These are phyloP conservation scores for Solanum etuberosum DNA, from an alignment of 257 asterid species.

Conservation along the genomic window DNA sequence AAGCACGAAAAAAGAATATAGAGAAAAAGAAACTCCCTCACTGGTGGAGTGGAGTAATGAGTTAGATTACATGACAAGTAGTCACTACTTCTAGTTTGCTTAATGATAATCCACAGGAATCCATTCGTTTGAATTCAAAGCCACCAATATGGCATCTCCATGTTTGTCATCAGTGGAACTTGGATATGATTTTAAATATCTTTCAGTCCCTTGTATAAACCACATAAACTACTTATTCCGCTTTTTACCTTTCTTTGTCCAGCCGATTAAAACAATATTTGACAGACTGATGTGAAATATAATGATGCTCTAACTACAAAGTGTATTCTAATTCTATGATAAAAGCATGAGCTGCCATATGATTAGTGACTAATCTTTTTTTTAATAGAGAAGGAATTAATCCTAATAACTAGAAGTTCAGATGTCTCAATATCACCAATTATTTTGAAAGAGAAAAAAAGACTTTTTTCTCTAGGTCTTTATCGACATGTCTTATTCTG, in stretches of 20 bases:
- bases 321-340: neutral
- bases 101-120: neutral
- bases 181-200: neutral
- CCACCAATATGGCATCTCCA: neutral
- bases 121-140: neutral
- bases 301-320: neutral
- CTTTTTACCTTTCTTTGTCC: neutral
- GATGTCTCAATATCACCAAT: neutral
- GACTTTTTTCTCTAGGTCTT: conserved; percentile 6
- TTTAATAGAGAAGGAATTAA: neutral
- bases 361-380: neutral
- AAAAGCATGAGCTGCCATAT: neutral
- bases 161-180: neutral
- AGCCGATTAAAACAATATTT: neutral
- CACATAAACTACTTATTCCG: neutral
- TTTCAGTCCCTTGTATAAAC: neutral
- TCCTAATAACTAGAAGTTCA: neutral
- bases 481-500: conserved; percentile 26
- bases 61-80: neutral
- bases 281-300: neutral
- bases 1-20: neutral
- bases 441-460: neutral
- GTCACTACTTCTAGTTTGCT: neutral
- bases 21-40: neutral
- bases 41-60: neutral